Percentiles rank a stretch among this genome's conserved stretches.
Conservation (phyloP, 352 stramenopile genomes). For the Phytophthora rubi region DNA sequence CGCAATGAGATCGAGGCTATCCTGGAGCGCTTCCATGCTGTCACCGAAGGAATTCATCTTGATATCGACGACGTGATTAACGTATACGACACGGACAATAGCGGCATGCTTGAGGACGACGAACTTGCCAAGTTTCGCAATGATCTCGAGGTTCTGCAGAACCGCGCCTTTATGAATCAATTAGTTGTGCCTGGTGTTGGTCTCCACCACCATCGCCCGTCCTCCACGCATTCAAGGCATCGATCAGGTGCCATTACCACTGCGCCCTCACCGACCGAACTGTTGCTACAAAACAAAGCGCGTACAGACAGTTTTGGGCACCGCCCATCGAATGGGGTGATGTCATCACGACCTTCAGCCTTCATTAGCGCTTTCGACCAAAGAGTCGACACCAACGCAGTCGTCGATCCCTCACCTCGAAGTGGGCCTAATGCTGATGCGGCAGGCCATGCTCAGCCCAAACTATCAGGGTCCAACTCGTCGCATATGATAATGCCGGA, state of each 20-base stretch:
- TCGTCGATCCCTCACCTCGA: neutral
- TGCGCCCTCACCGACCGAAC: conserved; percentile 18
- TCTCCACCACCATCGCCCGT: conserved; percentile 20
- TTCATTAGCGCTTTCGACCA: neutral
- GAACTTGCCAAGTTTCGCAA: conserved; percentile 73
- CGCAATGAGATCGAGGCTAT: conserved; percentile 80
- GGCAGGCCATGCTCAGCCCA: conserved; percentile 3
- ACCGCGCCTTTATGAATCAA: conserved; percentile 58
- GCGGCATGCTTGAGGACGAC: conserved; percentile 76
- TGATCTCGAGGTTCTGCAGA: conserved; percentile 77
- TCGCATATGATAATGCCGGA: conserved; percentile 37
- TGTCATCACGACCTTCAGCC: neutral
- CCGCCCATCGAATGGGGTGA: conserved; percentile 1
- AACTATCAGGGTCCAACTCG: conserved; percentile 4
- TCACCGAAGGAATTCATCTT: conserved; percentile 76
- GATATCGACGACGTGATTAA: conserved; percentile 82
- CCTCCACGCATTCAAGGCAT: conserved; percentile 9
- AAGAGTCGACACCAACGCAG: neutral
- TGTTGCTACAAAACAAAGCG: conserved; percentile 31
- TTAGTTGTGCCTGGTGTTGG: conserved; percentile 34
- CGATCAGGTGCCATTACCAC: conserved; percentile 16
- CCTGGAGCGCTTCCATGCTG: conserved; percentile 70
- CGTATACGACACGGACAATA: conserved; percentile 84
- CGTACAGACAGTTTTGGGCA: conserved; percentile 19
- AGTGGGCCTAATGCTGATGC: conserved; percentile 21